Conservation (phyloP, 352 stramenopile genomes). For the Phytophthora citricola region DNA sequence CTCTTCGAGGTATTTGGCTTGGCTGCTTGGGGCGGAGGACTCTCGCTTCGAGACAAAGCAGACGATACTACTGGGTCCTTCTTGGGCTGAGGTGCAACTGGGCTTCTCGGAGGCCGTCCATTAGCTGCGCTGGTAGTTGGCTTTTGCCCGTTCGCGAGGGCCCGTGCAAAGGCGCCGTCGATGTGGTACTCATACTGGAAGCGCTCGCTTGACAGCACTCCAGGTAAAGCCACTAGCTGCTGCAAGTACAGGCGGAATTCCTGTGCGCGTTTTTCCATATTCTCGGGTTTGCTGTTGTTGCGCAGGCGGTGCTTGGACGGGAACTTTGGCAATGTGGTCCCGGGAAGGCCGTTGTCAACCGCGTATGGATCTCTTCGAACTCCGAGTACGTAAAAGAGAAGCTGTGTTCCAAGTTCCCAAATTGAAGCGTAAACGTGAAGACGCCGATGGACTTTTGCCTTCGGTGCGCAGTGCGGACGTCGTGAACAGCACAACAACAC, state of each 20-base stretch:
- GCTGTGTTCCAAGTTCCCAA: constrained; percentile 53
- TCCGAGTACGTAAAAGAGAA: constrained; percentile 77
- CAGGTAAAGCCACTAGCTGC: constrained; percentile 56
- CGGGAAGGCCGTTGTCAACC: constrained; percentile 42
- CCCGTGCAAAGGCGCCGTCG: constrained; percentile 47
- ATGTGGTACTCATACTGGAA: constrained; percentile 79
- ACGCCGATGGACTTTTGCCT: constrained; percentile 71
- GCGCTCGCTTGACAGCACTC: constrained; percentile 58
- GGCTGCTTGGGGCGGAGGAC: constrained; percentile 15
- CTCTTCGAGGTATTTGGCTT: constrained; percentile 40
- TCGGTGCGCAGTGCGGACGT: constrained; percentile 63
- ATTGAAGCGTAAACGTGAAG: constrained; percentile 72
- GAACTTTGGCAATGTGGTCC: constrained; percentile 67
- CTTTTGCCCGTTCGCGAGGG: constrained; percentile 31
- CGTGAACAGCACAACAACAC: constrained; percentile 54
- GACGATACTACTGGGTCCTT: constrained; percentile 18
- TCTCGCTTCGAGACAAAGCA: constrained; percentile 26
- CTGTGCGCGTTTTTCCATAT: constrained; percentile 86
- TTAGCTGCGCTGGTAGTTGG: constrained; percentile 17
- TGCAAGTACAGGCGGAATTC: constrained; percentile 83
- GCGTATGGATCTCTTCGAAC: constrained; percentile 75
- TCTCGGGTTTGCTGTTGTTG: constrained; percentile 85
- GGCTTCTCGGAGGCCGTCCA: constrained; percentile 34
- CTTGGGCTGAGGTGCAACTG: constrained; percentile 24
- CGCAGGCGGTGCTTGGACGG: constrained; percentile 77